These are phyloP conservation scores for Pachysolen tannophilus DNA, from an alignment of 805 yeast genomes.

Conservation along the genomic window DNA sequence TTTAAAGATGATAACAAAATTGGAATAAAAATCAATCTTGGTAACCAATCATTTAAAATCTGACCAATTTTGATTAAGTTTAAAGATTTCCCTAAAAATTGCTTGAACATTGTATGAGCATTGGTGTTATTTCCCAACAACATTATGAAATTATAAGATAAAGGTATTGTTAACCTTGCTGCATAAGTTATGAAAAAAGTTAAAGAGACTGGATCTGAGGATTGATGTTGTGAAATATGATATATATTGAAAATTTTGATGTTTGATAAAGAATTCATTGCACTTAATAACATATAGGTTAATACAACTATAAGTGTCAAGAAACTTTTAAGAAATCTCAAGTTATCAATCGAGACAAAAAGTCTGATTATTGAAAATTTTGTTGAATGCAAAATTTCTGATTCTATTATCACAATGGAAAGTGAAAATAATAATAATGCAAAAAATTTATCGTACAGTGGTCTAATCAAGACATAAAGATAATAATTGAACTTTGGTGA, in stretches of 20 bases:
- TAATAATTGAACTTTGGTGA: constrained; percentile 33
- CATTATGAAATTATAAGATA: constrained; percentile 71
- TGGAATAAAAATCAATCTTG: constrained; percentile 68
- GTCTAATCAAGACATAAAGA: constrained; percentile 35
- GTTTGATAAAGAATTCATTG: constrained; percentile 58
- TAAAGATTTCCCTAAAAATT: constrained; percentile 68
- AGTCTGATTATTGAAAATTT: constrained; percentile 52
- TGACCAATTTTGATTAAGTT: constrained; percentile 69
- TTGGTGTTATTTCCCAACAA: constrained; percentile 30
- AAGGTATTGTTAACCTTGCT: constrained; percentile 74
- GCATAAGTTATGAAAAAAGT: constrained; percentile 75
- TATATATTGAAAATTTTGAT: constrained; percentile 69
- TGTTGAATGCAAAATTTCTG: constrained; percentile 71
- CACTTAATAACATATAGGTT: constrained; percentile 60
- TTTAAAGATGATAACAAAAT: constrained; percentile 54
- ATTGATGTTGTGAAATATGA: constrained; percentile 56
- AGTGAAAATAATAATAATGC: constrained; percentile 34
- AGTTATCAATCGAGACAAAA: constrained; percentile 15
- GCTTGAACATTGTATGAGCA: constrained; percentile 44
- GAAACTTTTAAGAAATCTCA: constrained; percentile 23
- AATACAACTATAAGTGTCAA: constrained; percentile 37
- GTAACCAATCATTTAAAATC: constrained; percentile 65
- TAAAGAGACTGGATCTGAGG: constrained; percentile 68
- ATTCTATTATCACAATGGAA: constrained; percentile 54
- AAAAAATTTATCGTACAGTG: constrained; percentile 33